Percentiles rank a stretch among this genome's conserved stretches.
Conservation (phyloP, 148 eudicot species). For the Rhododendron kiyosumense region DNA sequence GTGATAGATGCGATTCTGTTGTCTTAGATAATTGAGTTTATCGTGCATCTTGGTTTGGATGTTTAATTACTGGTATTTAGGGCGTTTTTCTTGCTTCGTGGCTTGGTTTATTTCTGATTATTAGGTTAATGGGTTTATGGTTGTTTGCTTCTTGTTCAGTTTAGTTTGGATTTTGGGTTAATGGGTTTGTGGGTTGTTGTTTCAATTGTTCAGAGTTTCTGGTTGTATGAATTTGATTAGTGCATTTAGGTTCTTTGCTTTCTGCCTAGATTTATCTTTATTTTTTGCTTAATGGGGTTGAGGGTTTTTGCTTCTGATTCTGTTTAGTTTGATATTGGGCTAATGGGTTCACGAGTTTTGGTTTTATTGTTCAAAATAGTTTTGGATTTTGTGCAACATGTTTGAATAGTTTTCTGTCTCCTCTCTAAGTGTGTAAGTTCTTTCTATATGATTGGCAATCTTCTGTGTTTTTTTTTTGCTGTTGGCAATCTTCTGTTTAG, state of each 20-base stretch:
- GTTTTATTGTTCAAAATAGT: neutral
- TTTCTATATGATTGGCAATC: neutral
- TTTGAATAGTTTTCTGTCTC: neutral
- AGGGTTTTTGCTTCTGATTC: neutral
- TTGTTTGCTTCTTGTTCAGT: neutral
- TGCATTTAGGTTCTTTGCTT: neutral
- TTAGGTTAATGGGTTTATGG: slow-evolving; percentile 1
- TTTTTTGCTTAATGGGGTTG: neutral
- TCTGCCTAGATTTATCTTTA: neutral
- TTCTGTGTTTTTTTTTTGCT: no score
- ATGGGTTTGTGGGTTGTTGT: neutral
- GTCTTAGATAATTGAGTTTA: slow-evolving; percentile 14
- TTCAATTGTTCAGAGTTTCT: neutral
- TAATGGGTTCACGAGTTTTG: neutral
- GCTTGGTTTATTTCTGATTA: neutral
- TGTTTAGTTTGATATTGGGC: neutral
- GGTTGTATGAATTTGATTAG: neutral
- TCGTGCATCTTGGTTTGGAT: neutral
- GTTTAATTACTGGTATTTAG: neutral
- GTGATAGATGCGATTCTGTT: slow-evolving; percentile 31
- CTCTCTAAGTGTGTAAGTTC: neutral
- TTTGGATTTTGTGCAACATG: neutral
- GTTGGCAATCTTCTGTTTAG: neutral
- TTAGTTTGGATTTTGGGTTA: neutral
- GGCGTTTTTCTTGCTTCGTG: neutral